Conservation (phyloP, 2,329 filamentous ascomycete species). For the Gnomoniopsis smithogilvyi region DNA sequence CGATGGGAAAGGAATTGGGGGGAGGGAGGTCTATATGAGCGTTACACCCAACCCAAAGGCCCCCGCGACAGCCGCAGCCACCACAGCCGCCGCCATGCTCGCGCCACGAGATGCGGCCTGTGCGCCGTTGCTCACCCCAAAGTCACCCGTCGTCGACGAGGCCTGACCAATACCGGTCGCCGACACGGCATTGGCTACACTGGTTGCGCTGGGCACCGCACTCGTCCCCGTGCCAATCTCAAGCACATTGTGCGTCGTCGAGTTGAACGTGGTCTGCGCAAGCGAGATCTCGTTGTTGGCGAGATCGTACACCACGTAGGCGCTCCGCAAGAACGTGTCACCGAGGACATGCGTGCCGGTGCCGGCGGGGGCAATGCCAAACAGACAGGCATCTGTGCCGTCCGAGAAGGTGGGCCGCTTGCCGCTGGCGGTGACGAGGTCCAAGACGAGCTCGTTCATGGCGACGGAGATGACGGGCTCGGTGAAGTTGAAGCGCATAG, state of each 20-base stretch:
- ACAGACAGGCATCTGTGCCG: slow-evolving; percentile 58
- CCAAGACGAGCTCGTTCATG: slow-evolving; percentile 58
- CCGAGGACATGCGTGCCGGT: slow-evolving; percentile 60
- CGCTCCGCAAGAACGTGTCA: slow-evolving; percentile 71
- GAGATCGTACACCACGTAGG: slow-evolving; percentile 74
- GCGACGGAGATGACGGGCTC: slow-evolving; percentile 50
- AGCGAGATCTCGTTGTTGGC: slow-evolving; percentile 69
- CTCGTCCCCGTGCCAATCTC: slow-evolving; percentile 51
- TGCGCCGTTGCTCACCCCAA: slow-evolving; percentile 17
- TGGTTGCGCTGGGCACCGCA: slow-evolving; percentile 52
- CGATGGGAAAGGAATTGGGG: background rate
- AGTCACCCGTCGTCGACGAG: slow-evolving; percentile 16
- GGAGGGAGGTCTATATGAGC: too few relatives aligned
- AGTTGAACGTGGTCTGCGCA: slow-evolving; percentile 64
- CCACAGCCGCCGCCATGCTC: background rate
- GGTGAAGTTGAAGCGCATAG: slow-evolving; percentile 54
- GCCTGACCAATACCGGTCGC: slow-evolving; percentile 40
- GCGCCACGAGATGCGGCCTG: background rate
- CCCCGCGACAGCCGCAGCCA: slow-evolving; percentile 1
- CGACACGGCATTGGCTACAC: slow-evolving; percentile 44
- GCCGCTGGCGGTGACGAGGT: slow-evolving; percentile 44
- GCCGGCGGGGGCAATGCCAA: slow-evolving; percentile 62
- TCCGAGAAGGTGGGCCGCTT: slow-evolving; percentile 48
- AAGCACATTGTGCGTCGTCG: slow-evolving; percentile 44
- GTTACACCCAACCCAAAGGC: slow-evolving; percentile 9